Conservation (phyloP, 2,329 filamentous ascomycete species). For the Zymoseptoria pseudotritici region DNA sequence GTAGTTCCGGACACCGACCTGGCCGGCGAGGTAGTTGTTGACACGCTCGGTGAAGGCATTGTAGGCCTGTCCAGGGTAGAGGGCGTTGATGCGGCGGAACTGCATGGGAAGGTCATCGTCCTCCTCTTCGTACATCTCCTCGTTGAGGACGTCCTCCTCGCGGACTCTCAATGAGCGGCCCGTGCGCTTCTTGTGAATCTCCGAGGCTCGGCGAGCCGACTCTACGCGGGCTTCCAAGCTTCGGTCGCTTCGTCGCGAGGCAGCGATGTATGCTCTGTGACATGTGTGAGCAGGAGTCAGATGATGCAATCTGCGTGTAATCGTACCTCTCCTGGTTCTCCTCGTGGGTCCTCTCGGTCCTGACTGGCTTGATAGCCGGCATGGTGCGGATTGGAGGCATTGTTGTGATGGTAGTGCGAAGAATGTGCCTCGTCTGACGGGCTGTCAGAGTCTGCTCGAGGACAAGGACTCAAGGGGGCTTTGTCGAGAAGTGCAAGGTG, state of each 20-base stretch:
- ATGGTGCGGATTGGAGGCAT: constrained; percentile 31
- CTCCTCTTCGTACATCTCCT: constrained; percentile 95
- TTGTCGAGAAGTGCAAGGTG: neutral
- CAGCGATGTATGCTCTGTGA: constrained; percentile 77
- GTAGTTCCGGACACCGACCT: constrained; percentile 49
- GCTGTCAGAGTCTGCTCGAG: neutral
- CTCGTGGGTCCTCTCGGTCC: constrained; percentile 70
- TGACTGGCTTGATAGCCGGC: constrained; percentile 35
- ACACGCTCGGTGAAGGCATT: constrained; percentile 55
- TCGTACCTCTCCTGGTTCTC: constrained; percentile 67
- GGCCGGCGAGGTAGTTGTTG: constrained; percentile 51
- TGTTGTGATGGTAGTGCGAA: constrained; percentile 1
- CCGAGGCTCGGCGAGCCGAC: constrained; percentile 80
- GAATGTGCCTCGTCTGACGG: neutral
- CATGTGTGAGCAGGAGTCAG: constrained; percentile 5
- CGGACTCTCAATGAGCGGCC: constrained; percentile 75
- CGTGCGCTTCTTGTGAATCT: constrained; percentile 81
- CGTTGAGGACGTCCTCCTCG: constrained; percentile 77
- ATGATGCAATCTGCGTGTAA: constrained; percentile 5
- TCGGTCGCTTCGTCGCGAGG: constrained; percentile 77
- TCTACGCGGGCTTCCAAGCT: constrained; percentile 82
- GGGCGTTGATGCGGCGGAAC: constrained; percentile 56
- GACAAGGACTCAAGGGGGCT: neutral
- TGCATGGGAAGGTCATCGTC: constrained; percentile 70
- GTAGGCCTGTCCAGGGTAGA: constrained; percentile 39